phyloP scores from a whole-genome alignment of 1,284 basidiomycete genomes.

The Termitomyces sp. region DNA sequence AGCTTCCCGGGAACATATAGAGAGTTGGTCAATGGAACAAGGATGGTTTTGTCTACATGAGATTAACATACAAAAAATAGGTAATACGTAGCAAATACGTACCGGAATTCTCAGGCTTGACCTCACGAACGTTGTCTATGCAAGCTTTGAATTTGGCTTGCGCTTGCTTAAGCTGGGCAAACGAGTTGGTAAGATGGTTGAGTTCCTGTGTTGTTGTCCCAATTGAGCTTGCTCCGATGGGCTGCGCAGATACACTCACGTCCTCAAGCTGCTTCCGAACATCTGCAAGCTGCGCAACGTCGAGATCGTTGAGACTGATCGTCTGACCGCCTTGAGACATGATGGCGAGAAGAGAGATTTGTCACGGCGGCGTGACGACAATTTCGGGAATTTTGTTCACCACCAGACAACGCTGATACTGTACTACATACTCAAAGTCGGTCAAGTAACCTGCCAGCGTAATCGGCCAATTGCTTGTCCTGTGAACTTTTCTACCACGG shows the following conservation, averaged over 20 bases:
- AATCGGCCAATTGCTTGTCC: not conserved
- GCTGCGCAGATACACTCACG: conserved; percentile 36
- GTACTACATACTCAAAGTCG: not conserved
- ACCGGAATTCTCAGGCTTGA: conserved; percentile 77
- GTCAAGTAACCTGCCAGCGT: not conserved
- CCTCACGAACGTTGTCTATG: conserved; percentile 75
- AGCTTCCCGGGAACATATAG: conserved; percentile 94
- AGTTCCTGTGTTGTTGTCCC: conserved; percentile 65
- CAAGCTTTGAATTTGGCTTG: conserved; percentile 91
- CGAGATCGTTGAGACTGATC: conserved; percentile 75
- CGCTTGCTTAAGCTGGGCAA: conserved; percentile 87
- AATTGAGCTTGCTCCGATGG: not conserved
- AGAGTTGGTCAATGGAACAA: conserved; percentile 91
- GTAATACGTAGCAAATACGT: conserved; percentile 19
- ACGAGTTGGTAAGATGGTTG: conserved; percentile 88
- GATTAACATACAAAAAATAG: not conserved
- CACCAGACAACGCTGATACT: not conserved
- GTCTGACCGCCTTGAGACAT: conserved; percentile 55
- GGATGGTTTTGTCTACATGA: conserved; percentile 71
- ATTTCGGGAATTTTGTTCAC: not conserved
- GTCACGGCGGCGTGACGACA: conserved; percentile 7
- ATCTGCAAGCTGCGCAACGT: conserved; percentile 77
- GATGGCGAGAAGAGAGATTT: conserved; percentile 1
- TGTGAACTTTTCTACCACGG: not conserved
- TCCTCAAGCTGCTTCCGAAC: conserved; percentile 88